Evolutionary conservation across 2,329 filamentous ascomycete genomes (phyloP).

Genomic region (Xylaria sp.): DNA sequence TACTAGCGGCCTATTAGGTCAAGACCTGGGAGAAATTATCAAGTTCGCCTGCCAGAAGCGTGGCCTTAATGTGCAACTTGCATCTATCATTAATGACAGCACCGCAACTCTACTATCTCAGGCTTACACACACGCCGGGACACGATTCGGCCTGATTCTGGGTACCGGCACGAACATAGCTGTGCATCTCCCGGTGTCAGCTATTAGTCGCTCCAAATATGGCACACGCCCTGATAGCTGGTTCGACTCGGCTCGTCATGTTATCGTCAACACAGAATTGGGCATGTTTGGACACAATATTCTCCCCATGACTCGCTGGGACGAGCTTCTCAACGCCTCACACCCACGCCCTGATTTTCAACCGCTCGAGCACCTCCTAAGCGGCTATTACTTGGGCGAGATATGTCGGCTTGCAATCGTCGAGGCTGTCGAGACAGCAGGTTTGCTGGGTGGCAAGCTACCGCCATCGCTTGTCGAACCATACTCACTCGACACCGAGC

Average conservation of each 20-base stretch:
- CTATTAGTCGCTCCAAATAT: slow-evolving; percentile 66
- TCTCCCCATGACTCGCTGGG: slow-evolving; percentile 71
- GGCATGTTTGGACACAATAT: slow-evolving; percentile 72
- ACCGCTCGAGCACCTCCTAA: slow-evolving; percentile 61
- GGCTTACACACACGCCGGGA: slow-evolving; percentile 67
- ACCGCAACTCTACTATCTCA: slow-evolving; percentile 73
- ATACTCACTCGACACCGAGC: slow-evolving; percentile 70
- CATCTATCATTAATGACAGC: slow-evolving; percentile 74
- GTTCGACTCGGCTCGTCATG: slow-evolving; percentile 68
- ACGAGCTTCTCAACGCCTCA: slow-evolving; percentile 60
- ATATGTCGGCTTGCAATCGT: slow-evolving; percentile 67
- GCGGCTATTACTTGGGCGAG: slow-evolving; percentile 74
- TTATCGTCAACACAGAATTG: slow-evolving; percentile 74
- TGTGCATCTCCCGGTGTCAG: slow-evolving; percentile 68
- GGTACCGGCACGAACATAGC: slow-evolving; percentile 75
- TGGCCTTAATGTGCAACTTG: slow-evolving; percentile 65
- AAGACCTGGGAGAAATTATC: slow-evolving; percentile 69
- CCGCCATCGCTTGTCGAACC: slow-evolving; percentile 62
- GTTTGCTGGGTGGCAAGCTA: slow-evolving; percentile 65
- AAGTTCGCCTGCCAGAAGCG: slow-evolving; percentile 61
- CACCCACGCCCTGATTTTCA: slow-evolving; percentile 60
- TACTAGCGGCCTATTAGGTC: slow-evolving; percentile 65
- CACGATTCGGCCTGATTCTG: slow-evolving; percentile 71
- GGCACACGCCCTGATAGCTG: slow-evolving; percentile 64
- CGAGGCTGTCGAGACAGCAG: slow-evolving; percentile 66